These are phyloP conservation scores for Cryphonectria carpinicola DNA, from an alignment of 2,329 filamentous ascomycete genomes.

Conservation along the genomic window DNA sequence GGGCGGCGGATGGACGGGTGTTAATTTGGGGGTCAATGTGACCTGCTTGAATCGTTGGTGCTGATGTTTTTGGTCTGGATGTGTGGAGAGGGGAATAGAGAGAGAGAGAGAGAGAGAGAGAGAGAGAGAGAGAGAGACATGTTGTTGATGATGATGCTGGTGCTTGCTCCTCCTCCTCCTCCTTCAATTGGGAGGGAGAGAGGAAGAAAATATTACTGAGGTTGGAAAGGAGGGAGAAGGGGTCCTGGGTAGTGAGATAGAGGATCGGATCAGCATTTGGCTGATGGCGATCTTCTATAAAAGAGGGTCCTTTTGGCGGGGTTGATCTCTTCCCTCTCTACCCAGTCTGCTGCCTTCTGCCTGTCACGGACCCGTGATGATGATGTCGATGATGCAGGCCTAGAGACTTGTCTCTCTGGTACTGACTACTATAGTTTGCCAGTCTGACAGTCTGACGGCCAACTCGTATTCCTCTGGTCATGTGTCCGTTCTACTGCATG, in stretches of 20 bases:
- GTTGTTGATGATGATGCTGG: neutral
- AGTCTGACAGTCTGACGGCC: neutral
- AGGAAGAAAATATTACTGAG: neutral
- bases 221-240: neutral
- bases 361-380: neutral
- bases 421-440: neutral
- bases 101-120: too few relatives aligned
- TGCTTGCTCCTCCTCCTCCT: neutral
- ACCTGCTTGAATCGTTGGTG: slow-evolving; percentile 1
- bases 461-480: slow-evolving; percentile 3
- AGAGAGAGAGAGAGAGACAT: neutral
- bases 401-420: neutral
- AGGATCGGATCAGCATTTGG: neutral
- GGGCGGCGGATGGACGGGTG: neutral
- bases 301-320: neutral
- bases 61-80: neutral
- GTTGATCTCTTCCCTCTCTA: neutral
- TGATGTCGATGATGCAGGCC: neutral
- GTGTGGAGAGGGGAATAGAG: neutral
- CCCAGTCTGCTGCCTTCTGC: neutral
- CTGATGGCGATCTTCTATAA: neutral
- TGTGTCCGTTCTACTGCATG: neutral
- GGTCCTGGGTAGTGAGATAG: neutral
- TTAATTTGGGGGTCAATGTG: neutral
- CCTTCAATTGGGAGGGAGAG: neutral